phyloP scores from a whole-genome alignment of 169 alveolate genomes.

The Babesia ovata region DNA sequence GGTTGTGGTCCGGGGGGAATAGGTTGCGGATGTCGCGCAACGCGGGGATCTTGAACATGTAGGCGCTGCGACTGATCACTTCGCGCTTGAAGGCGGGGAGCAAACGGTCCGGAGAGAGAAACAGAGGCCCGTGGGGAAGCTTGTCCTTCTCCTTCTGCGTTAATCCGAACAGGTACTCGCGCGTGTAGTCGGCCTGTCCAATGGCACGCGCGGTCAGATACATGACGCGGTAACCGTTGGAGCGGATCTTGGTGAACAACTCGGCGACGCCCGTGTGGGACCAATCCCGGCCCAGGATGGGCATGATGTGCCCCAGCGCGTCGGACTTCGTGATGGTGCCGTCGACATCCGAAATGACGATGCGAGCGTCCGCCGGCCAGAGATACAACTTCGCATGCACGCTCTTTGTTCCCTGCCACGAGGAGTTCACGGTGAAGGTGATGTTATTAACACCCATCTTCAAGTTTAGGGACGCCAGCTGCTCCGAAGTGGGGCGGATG shows the following conservation, averaged over 20 bases:
- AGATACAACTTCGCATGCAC: conserved; percentile 89
- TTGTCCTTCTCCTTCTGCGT: conserved; percentile 84
- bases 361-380: conserved; percentile 90
- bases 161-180: conserved; percentile 88
- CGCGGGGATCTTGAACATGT: conserved; percentile 94
- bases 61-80: conserved; percentile 93
- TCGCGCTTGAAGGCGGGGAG: conserved; percentile 94
- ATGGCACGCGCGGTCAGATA: conserved; percentile 98
- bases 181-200: conserved; percentile 94
- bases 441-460: conserved; percentile 88
- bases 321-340: conserved; percentile 97
- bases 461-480: conserved; percentile 81
- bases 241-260: conserved; percentile 86
- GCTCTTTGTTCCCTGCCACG: conserved; percentile 90
- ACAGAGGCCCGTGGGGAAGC: conserved; percentile 93
- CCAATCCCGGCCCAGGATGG: conserved; percentile 97
- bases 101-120: conserved; percentile 95
- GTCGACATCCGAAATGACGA: conserved; percentile 96
- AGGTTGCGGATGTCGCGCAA: conserved; percentile 90
- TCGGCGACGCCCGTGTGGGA: conserved; percentile 95
- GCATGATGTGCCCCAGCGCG: conserved; percentile 95
- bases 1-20: conserved; percentile 89
- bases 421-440: conserved; percentile 85
- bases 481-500: conserved; percentile 89
- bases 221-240: conserved; percentile 93